phyloP scores from a whole-genome alignment of 139 green algal genomes.

The Mesotaenium endlicherianum region DNA sequence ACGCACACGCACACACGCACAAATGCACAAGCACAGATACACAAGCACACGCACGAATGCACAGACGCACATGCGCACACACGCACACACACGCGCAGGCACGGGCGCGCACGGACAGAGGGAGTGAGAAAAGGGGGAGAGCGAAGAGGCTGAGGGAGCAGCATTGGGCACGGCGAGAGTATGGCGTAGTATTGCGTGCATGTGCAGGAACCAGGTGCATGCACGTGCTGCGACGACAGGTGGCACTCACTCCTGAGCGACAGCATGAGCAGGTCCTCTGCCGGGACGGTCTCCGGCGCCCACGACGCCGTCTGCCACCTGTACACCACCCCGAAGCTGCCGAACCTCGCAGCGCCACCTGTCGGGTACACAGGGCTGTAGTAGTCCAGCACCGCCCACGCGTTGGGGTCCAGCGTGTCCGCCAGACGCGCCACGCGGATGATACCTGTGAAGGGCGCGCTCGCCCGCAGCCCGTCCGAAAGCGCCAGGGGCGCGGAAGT shows the following conservation, averaged over 20 bases:
- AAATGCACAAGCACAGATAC: background rate
- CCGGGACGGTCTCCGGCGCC: background rate
- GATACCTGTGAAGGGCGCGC: conserved; percentile 52
- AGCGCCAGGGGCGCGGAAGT: background rate
- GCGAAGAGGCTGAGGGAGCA: background rate
- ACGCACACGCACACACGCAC: background rate
- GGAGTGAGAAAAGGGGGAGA: background rate
- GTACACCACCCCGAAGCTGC: background rate
- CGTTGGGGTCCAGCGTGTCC: background rate
- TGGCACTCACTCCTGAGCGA: conserved; percentile 1
- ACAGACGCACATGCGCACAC: background rate
- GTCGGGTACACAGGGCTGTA: background rate
- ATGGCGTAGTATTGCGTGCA: background rate
- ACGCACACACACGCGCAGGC: background rate
- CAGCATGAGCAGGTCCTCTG: conserved; percentile 8
- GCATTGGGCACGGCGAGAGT: background rate
- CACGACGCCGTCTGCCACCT: conserved; percentile 4
- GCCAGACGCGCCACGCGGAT: conserved; percentile 47
- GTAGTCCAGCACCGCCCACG: background rate
- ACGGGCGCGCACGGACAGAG: background rate
- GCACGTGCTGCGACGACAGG: background rate
- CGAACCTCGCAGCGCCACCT: background rate
- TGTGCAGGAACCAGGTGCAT: background rate
- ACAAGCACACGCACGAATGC: background rate
- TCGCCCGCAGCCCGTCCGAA: background rate